Percentiles rank a stretch among this genome's conserved stretches.
Evolutionary conservation across 768 basidiomycete genomes (phyloP).

Genomic region (Termitomyces sp.): DNA sequence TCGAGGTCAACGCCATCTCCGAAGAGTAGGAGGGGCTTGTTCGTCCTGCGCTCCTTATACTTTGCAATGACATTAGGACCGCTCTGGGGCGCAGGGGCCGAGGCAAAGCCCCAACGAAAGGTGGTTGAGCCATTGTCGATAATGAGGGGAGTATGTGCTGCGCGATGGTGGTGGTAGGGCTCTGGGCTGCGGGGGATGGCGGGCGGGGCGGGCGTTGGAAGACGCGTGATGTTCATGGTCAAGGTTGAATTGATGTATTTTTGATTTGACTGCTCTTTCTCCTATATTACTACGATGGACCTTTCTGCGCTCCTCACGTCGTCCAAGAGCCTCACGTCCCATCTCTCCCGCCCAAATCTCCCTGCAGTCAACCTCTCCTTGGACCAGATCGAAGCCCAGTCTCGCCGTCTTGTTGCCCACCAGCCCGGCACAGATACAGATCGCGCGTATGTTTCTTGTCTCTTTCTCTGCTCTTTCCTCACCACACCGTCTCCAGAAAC

Average conservation of each 20-base stretch:
- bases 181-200: slow-evolving; percentile 23
- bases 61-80: slow-evolving; percentile 74
- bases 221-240: slow-evolving; percentile 11
- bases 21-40: slow-evolving; percentile 79
- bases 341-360: slow-evolving; percentile 73
- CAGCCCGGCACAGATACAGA: slow-evolving; percentile 65
- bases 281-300: slow-evolving; percentile 31
- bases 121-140: slow-evolving; percentile 88
- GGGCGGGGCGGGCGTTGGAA: slow-evolving; percentile 13
- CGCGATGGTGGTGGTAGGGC: slow-evolving; percentile 48
- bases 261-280: not conserved
- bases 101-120: slow-evolving; percentile 81
- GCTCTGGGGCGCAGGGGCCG: slow-evolving; percentile 47
- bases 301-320: slow-evolving; percentile 67
- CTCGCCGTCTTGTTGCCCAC: slow-evolving; percentile 73
- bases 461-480: not conserved
- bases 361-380: slow-evolving; percentile 87
- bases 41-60: slow-evolving; percentile 86
- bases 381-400: slow-evolving; percentile 94
- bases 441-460: slow-evolving; percentile 53
- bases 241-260: not conserved
- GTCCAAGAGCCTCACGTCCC: slow-evolving; percentile 70
- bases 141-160: slow-evolving; percentile 57
- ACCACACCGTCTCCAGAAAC: slow-evolving; percentile 47
- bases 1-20: slow-evolving; percentile 87